These are phyloP conservation scores for Spirogloea muscicola DNA, from an alignment of 139 green algal species.

Conservation along the genomic window DNA sequence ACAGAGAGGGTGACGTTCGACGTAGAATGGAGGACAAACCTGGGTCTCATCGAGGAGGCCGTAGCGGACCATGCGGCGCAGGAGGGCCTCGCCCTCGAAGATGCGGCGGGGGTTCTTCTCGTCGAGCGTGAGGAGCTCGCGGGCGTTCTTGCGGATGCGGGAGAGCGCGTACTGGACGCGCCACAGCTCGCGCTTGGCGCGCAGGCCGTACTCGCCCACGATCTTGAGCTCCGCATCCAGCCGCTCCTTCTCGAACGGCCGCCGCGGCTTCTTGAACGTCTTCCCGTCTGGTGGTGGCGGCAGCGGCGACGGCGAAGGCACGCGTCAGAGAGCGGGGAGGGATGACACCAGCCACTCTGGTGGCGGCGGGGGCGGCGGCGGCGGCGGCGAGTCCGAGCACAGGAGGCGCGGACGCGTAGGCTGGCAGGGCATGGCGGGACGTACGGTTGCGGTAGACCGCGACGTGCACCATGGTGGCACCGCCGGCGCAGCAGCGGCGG, in stretches of 20 bases:
- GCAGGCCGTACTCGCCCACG: constrained; percentile 98
- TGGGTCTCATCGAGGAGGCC: constrained; percentile 78
- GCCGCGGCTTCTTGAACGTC: constrained; percentile 98
- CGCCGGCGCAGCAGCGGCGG: too few species aligned
- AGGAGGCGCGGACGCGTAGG: background rate
- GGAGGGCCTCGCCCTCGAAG: constrained; percentile 88
- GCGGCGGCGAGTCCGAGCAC: background rate
- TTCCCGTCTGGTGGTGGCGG: constrained; percentile 71
- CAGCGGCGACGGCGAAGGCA: background rate
- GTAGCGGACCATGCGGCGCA: constrained; percentile 91
- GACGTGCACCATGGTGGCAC: constrained; percentile 39
- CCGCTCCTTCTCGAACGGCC: constrained; percentile 99
- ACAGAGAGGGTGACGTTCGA: too few species aligned
- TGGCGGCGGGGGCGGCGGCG: background rate
- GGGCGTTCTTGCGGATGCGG: constrained; percentile 88
- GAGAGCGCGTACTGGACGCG: constrained; percentile 86
- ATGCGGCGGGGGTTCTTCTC: constrained; percentile 93
- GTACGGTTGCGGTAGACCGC: constrained; percentile 42
- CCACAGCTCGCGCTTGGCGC: constrained; percentile 99
- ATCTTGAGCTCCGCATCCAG: constrained; percentile 98
- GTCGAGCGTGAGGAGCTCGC: constrained; percentile 92
- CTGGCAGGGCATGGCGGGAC: background rate
- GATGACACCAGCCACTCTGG: constrained; percentile 3
- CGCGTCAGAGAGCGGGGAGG: background rate
- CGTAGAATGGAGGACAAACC: too few species aligned